Conservation (phyloP, 2,329 filamentous ascomycete genomes). For the Fonsecaea multimorphosa region DNA sequence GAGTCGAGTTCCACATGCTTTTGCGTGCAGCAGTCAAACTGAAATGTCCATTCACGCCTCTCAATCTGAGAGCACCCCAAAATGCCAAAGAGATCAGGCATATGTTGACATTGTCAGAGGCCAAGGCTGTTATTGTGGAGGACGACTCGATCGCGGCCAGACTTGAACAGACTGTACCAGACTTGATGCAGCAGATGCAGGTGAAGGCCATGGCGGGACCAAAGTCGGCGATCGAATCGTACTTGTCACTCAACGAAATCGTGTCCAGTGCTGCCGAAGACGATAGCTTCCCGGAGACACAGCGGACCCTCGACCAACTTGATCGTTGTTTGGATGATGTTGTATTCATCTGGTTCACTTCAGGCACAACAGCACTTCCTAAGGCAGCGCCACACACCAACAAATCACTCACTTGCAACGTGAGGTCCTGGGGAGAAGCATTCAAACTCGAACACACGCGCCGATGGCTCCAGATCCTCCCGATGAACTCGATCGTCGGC, state of each 20-base stretch:
- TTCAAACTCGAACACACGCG: constrained; percentile 7
- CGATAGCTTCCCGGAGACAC: not conserved
- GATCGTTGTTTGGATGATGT: constrained; percentile 11
- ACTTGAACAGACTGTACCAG: constrained; percentile 11
- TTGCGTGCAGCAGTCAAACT: constrained; percentile 12
- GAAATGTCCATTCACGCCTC: constrained; percentile 21
- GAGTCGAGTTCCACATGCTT: constrained; percentile 15
- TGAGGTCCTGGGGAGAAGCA: constrained; percentile 18
- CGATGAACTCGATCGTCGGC: constrained; percentile 28
- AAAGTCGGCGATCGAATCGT: not conserved
- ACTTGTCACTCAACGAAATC: not conserved
- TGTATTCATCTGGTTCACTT: constrained; percentile 24
- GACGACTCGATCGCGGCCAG: not conserved
- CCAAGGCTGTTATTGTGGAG: constrained; percentile 18
- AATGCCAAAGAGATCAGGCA: constrained; percentile 18
- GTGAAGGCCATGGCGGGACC: constrained; percentile 11
- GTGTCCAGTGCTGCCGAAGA: not conserved
- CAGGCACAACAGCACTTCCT: constrained; percentile 20
- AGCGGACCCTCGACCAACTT: not conserved
- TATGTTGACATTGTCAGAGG: constrained; percentile 8
- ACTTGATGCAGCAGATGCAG: constrained; percentile 22
- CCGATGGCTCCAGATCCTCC: constrained; percentile 21
- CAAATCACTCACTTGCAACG: constrained; percentile 11
- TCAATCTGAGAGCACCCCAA: constrained; percentile 4
- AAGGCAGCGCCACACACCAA: constrained; percentile 23